Base-by-base conservation (phyloP, 768 basidiomycete genomes). In the Trichaptum fuscoviolaceum region DNA sequence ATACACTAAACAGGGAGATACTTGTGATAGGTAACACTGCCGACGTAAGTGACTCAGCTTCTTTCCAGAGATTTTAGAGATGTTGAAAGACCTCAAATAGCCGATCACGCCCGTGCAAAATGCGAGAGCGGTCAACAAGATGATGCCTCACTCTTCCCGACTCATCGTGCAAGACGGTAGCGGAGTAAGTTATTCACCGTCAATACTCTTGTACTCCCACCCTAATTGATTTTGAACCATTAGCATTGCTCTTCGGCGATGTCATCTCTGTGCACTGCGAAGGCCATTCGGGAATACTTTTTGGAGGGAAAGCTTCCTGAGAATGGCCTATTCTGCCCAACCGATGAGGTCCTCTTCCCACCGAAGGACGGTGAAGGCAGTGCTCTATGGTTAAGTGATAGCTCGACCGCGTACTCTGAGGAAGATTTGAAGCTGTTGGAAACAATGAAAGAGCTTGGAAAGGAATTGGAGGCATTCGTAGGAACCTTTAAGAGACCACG, bases 41-140 rank as follows among this genome's bases (percentile, higher is more conserved):
- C 42, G 23, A 42, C 26, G 20, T 64, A 1, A 3, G 57, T 35
- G 64, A 35, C 63, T 63, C 35, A 52, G 58, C 15, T 42, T 26
- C 62, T 35, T 35, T 42, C n/a, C 15, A 35, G 69, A 69, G 68
- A 66, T 12, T 70, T 62, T 64, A n/a, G 25, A 57, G 24, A 10
- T 57, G 7, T 7, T 12, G 30, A 24, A 64, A 18, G 26, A n/a
- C n/a, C 26, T 23, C n/a, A n/a, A 57, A 7, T 58, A 77, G 66
- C 75, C 75, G 3, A 73, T 75, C 18, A 77, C 76, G 9, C 74
- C 76, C 8, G 65, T 75, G 20, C 52, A 62, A 12, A 76, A 72
- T 65, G 76, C 72, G 12, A 60, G 67, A 59, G 34, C 64, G 0
- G 73, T 75, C 6, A 68, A 72, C 23, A 64, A 69, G 57, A 64